Evolutionary conservation across 148 eudicot species (phyloP).

Genomic region (Salicornia ramosissima): DNA sequence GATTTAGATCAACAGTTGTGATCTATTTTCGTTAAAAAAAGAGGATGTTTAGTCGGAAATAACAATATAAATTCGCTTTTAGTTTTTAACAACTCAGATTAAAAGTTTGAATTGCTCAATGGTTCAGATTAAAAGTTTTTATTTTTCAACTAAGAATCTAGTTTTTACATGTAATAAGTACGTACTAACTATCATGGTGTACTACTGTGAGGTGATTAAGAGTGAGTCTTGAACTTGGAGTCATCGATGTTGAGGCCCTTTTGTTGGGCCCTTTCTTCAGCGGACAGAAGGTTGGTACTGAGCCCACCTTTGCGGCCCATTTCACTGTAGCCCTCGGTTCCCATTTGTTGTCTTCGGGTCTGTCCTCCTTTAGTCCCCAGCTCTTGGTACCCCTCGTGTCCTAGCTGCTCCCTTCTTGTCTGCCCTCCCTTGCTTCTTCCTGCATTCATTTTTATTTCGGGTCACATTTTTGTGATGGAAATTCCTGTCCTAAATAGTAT

Average conservation of each 20-base stretch:
- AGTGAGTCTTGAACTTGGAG: constrained; percentile 29
- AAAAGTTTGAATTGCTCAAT: too few species aligned
- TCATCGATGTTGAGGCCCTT: constrained; percentile 37
- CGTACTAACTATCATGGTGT: too few species aligned
- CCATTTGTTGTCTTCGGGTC: constrained; percentile 22
- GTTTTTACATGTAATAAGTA: too few species aligned
- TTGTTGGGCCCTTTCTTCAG: constrained; percentile 28
- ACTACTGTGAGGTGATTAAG: not conserved
- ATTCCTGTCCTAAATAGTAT: too few species aligned
- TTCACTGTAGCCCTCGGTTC: constrained; percentile 25
- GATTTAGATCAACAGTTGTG: too few species aligned
- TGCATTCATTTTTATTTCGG: constrained; percentile 9
- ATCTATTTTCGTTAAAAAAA: too few species aligned
- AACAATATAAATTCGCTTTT: too few species aligned
- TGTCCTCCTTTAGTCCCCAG: constrained; percentile 33
- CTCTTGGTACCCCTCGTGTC: constrained; percentile 38
- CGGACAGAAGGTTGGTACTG: constrained; percentile 27
- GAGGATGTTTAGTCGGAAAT: too few species aligned
- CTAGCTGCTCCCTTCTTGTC: constrained; percentile 34
- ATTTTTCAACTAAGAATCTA: too few species aligned
- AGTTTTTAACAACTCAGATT: too few species aligned
- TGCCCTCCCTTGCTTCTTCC: constrained; percentile 58
- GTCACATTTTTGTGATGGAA: too few species aligned
- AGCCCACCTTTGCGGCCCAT: constrained; percentile 36
- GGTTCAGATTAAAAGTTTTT: too few species aligned